A percentile compares a stretch with the other conserved stretches of the same genome.
phyloP scores from a whole-genome alignment of 176 grass and related monocot genomes.

The Tuctoria greenei region DNA sequence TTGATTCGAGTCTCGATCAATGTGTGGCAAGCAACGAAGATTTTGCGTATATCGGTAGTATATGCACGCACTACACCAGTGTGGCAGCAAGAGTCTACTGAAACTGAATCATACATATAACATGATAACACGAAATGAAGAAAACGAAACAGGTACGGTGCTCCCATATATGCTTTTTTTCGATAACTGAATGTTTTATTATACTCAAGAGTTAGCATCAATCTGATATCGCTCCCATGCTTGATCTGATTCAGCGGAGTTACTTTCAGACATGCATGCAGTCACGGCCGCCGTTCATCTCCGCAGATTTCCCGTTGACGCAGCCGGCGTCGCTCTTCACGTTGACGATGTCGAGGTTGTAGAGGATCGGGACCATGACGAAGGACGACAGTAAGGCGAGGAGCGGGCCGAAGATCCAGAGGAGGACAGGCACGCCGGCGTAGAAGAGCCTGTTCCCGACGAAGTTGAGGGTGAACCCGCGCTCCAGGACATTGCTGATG shows the following conservation, averaged over 20 bases:
- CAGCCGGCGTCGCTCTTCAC: not conserved
- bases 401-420: constrained; percentile 95
- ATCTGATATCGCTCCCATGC: too few relatives aligned
- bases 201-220: too few relatives aligned
- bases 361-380: constrained; percentile 69
- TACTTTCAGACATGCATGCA: constrained; percentile 28
- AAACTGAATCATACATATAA: not conserved
- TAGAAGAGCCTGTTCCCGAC: constrained; percentile 87
- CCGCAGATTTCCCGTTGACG: constrained; percentile 15
- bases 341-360: constrained; percentile 65
- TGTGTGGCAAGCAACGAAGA: not conserved
- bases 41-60: too few relatives aligned
- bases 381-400: constrained; percentile 62
- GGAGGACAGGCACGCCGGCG: constrained; percentile 63
- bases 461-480: constrained; percentile 60
- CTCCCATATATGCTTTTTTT: too few relatives aligned
- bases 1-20: not conserved
- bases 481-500: constrained; percentile 58
- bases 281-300: not conserved
- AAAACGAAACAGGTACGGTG: too few relatives aligned
- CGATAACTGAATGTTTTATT: too few relatives aligned
- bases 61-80: not conserved
- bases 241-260: not conserved
- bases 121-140: not conserved
- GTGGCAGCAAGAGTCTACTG: not conserved